Evolutionary conservation across 768 basidiomycete genomes (phyloP), one percentile per base, ranked within the genome.

Genomic region (Suillus occidentalis): DNA sequence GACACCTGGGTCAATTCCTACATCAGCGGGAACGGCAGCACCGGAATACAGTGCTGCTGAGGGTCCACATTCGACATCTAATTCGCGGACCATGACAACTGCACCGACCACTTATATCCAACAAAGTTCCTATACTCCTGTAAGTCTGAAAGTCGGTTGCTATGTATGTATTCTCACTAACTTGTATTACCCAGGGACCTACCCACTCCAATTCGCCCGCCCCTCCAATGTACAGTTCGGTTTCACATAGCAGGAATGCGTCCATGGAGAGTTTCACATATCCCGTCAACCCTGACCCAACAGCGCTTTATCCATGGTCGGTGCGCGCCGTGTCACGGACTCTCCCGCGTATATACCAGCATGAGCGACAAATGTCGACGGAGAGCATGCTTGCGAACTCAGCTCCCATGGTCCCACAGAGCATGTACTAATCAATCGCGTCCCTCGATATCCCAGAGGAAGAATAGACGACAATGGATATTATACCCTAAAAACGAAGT

Each of bases 271-370:
- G 68, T 50, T 13, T 72, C 14, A 50, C 64, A 18, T 67, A 57
- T 37, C 66, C 68, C 18, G 42, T 61, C 20, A 71, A 67, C 10
- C 66, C 71, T 8, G 76, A 77, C 60, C 72, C 74, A 34, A 66
- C 74, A 18, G 72, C 75, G 72, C 62, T 77, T 39, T 77, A 80
- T 67, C 82, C 81, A 5, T 72, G 72, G 2, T 67, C 79, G 14
- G 79, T 79, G 34, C 76, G 79, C 36, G 75, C 73, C 4, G 78
- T 76, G 6, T 79, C 77, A 12, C 77, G 79, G 37, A 58, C 62
- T 25, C 67, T 68, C 36, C 68, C 68, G 9, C 70, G 50, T 25
- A 28, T 34, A 13, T 62, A 66, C 25, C 47, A 61, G 34, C 72
- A 76, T 40, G 70, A 63, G 6, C 76, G 70, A 28, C 67, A 76